Conservation (phyloP, 345 rosid species). For the Populus pruinosa region DNA sequence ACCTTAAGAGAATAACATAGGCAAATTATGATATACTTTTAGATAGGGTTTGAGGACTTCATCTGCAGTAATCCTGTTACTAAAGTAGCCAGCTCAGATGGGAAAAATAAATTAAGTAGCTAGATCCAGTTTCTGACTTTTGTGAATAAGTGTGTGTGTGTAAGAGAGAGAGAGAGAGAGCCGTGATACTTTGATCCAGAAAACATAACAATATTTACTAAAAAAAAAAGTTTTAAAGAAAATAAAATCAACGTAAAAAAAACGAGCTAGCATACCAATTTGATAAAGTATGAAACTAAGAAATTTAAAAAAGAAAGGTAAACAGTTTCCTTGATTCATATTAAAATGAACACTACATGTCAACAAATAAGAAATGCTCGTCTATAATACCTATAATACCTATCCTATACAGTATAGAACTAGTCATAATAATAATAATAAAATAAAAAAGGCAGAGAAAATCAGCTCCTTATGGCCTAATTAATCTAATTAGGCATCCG, state of each 20-base stretch:
- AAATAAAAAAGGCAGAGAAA: neutral
- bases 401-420: neutral
- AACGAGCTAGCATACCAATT: neutral
- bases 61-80: neutral
- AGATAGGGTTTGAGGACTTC: neutral
- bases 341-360: neutral
- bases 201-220: neutral
- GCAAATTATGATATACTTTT: conserved; percentile 3
- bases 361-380: neutral
- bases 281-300: neutral
- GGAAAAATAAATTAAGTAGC: neutral
- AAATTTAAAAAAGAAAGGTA: neutral
- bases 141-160: neutral
- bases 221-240: neutral
- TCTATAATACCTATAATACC: neutral
- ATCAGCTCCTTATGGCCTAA: neutral
- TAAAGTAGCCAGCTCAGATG: neutral
- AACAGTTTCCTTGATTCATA: neutral
- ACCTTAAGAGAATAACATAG: neutral
- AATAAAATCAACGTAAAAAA: neutral
- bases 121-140: conserved; percentile 4
- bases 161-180: neutral
- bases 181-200: neutral
- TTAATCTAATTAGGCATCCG: neutral
- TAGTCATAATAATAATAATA: neutral